These are phyloP conservation scores for Aquilaria malaccensis DNA, from an alignment of 345 rosid genomes.

Conservation along the genomic window DNA sequence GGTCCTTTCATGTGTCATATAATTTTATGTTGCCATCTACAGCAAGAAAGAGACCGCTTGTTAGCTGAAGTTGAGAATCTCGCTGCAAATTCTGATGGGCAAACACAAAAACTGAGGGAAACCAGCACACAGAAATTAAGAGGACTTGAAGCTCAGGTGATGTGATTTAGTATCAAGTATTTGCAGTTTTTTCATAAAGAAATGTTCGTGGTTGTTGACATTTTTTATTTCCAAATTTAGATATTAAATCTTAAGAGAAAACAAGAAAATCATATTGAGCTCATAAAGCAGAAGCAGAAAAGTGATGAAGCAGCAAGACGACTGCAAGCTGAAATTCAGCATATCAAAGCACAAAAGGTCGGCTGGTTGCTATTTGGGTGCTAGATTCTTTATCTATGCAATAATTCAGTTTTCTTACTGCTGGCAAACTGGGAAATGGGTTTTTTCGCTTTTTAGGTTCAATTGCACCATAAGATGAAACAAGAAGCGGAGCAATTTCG, in stretches of 20 bases:
- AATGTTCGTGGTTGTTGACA: not conserved
- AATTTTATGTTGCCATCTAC: conserved; percentile 18
- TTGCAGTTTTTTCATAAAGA: not conserved
- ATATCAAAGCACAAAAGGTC: conserved; percentile 94
- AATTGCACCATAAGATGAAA: conserved; percentile 90
- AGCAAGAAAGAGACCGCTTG: conserved; percentile 91
- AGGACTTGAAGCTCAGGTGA: conserved; percentile 79
- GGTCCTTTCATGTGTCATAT: not conserved
- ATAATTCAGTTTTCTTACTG: too few relatives aligned
- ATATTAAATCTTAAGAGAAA: conserved; percentile 92
- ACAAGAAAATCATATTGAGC: conserved; percentile 94
- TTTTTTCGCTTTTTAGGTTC: conserved; percentile 48
- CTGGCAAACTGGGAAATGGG: too few relatives aligned
- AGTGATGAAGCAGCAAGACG: conserved; percentile 91
- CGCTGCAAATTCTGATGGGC: conserved; percentile 76
- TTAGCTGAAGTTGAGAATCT: conserved; percentile 84
- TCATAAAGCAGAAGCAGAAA: conserved; percentile 90
- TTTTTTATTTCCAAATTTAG: conserved; percentile 17
- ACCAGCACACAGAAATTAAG: conserved; percentile 75
- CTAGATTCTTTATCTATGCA: too few relatives aligned
- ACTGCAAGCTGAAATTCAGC: conserved; percentile 93
- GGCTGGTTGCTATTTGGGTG: too few relatives aligned
- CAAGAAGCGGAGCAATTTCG: conserved; percentile 99
- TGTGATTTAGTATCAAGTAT: not conserved
- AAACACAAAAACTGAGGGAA: conserved; percentile 75